Evolutionary conservation across 306 rosid genomes (phyloP).

Genomic region (Cercis canadensis): DNA sequence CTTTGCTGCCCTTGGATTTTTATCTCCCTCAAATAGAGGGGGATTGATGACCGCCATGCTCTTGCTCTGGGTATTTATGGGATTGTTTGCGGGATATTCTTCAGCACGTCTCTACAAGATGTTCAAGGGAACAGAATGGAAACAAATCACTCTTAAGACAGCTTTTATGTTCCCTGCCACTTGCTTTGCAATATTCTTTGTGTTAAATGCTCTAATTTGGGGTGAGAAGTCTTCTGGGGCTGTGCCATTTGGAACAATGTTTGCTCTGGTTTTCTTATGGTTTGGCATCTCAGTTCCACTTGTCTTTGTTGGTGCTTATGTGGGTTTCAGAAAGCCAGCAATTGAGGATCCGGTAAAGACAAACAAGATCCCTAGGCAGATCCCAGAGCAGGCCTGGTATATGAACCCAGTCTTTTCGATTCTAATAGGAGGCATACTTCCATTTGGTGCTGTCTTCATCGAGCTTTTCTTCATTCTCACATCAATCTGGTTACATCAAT

Average conservation of each 20-base stretch:
- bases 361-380: slow-evolving; percentile 71
- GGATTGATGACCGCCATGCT: slow-evolving; percentile 79
- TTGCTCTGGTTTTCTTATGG: slow-evolving; percentile 79
- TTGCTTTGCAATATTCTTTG: slow-evolving; percentile 60
- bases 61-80: slow-evolving; percentile 80
- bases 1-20: slow-evolving; percentile 77
- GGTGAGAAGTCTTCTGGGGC: slow-evolving; percentile 83
- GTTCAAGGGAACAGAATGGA: slow-evolving; percentile 81
- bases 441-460: slow-evolving; percentile 79
- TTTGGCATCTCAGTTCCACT: slow-evolving; percentile 82
- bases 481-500: slow-evolving; percentile 77
- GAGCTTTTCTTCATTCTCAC: slow-evolving; percentile 82
- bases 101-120: slow-evolving; percentile 64
- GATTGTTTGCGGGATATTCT: slow-evolving; percentile 66
- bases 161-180: slow-evolving; percentile 70
- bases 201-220: slow-evolving; percentile 78
- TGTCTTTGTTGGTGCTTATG: slow-evolving; percentile 60
- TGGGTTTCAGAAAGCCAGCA: slow-evolving; percentile 63
- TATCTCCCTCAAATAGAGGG: slow-evolving; percentile 79
- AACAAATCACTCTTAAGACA: slow-evolving; percentile 59
- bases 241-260: slow-evolving; percentile 84
- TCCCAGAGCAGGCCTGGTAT: slow-evolving; percentile 82
- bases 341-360: slow-evolving; percentile 76
- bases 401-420: slow-evolving; percentile 65
- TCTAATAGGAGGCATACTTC: slow-evolving; percentile 78